Percentiles rank a stretch among this genome's conserved stretches.
phyloP scores from a whole-genome alignment of 495 filamentous ascomycete species.

The Penicillium verhagenii region DNA sequence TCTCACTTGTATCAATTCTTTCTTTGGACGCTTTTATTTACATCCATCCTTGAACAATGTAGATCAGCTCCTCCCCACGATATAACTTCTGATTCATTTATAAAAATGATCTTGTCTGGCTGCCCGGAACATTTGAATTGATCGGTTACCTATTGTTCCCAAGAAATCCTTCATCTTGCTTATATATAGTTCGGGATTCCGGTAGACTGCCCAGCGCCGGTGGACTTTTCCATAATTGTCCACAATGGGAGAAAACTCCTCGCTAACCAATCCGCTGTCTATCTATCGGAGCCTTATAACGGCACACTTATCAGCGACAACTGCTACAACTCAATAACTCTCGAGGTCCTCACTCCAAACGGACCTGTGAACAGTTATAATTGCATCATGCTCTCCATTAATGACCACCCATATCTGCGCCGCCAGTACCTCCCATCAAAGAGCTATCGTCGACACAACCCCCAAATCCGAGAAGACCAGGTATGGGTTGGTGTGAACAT shows the following conservation, averaged over 20 bases:
- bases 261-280: not conserved
- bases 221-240: too few species aligned
- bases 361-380: not conserved
- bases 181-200: too few species aligned
- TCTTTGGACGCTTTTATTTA: too few species aligned
- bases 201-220: too few species aligned
- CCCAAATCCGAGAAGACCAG: not conserved
- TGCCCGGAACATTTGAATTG: too few species aligned
- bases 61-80: not conserved
- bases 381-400: constrained; percentile 1
- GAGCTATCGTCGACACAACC: not conserved
- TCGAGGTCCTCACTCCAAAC: not conserved
- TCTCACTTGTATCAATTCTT: not conserved
- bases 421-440: not conserved
- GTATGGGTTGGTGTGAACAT: not conserved
- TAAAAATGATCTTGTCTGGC: not conserved
- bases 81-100: not conserved
- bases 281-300: not conserved
- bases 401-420: not conserved
- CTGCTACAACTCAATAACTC: not conserved
- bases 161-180: too few species aligned
- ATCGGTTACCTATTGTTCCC: not conserved
- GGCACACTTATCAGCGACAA: not conserved
- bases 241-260: not conserved
- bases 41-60: too few species aligned